Evolutionary conservation across 1,284 basidiomycete species (phyloP).

Genomic region (Ganoderma boninense): DNA sequence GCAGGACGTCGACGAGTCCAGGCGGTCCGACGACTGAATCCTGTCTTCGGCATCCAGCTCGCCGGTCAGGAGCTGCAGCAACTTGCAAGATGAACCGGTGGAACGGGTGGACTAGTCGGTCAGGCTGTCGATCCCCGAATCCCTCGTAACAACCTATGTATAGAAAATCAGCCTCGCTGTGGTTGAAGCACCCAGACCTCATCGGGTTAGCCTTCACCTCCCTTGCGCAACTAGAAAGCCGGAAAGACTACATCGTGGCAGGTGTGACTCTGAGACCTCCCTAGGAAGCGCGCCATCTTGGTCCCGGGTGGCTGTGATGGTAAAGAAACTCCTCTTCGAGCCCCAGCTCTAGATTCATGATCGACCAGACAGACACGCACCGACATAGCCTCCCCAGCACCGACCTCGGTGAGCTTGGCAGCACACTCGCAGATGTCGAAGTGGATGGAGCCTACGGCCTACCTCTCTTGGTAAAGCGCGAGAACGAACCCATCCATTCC

Average conservation of each 20-base stretch:
- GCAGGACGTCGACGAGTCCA: too few relatives aligned
- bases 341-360: constrained; percentile 32
- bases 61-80: too few relatives aligned
- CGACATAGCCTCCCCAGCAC: constrained; percentile 48
- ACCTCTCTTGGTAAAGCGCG: constrained; percentile 45
- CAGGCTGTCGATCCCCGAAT: too few relatives aligned
- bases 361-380: constrained; percentile 37
- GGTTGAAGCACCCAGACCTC: too few relatives aligned
- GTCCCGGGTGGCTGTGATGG: constrained; percentile 3
- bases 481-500: constrained; percentile 48
- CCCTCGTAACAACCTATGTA: too few relatives aligned
- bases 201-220: not conserved
- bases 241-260: too few relatives aligned
- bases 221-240: not conserved
- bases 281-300: not conserved
- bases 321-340: constrained; percentile 33
- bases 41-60: too few relatives aligned
- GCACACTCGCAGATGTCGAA: constrained; percentile 53
- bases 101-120: too few relatives aligned
- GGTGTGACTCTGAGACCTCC: too few relatives aligned
- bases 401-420: constrained; percentile 47
- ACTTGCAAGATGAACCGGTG: too few relatives aligned
- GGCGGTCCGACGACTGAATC: too few relatives aligned
- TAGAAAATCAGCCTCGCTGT: too few relatives aligned
- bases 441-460: constrained; percentile 42